Percentiles rank a stretch among this genome's conserved stretches.
These are phyloP conservation scores for Ormosia semicastrata DNA, from an alignment of 306 rosid species.

Conservation along the genomic window DNA sequence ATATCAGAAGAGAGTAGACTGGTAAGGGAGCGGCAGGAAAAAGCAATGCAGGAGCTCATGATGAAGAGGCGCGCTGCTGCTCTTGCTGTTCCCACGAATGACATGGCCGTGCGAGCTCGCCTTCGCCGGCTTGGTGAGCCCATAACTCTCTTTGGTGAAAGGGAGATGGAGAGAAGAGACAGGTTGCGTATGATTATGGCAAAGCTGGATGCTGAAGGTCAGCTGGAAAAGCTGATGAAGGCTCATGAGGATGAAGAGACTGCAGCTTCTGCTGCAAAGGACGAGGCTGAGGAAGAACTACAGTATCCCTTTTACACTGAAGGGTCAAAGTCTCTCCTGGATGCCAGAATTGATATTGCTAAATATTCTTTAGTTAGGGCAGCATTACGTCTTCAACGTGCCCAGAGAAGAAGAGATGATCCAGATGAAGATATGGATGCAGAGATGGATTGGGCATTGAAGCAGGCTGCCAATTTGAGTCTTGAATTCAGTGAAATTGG, in stretches of 20 bases:
- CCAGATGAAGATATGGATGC: conserved; percentile 95
- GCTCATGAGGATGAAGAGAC: conserved; percentile 92
- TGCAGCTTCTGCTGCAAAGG: conserved; percentile 55
- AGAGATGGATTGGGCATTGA: conserved; percentile 77
- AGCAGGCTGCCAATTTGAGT: conserved; percentile 65
- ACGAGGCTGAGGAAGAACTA: conserved; percentile 69
- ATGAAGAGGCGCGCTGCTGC: conserved; percentile 89
- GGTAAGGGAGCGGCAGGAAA: conserved; percentile 85
- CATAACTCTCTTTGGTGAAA: conserved; percentile 85
- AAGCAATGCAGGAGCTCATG: conserved; percentile 72
- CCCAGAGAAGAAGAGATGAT: conserved; percentile 78
- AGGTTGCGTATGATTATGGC: conserved; percentile 81
- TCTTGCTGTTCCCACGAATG: conserved; percentile 89
- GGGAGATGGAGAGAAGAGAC: conserved; percentile 95
- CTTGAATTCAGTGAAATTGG: conserved; percentile 94
- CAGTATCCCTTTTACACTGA: conserved; percentile 89
- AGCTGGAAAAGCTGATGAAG: conserved; percentile 79
- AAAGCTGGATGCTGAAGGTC: conserved; percentile 77
- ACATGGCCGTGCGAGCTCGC: conserved; percentile 85
- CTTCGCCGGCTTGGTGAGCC: conserved; percentile 93
- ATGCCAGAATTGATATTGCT: conserved; percentile 74
- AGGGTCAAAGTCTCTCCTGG: conserved; percentile 66
- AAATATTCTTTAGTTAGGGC: conserved; percentile 64
- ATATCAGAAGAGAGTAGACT: conserved; percentile 80
- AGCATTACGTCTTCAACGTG: conserved; percentile 73